These are phyloP conservation scores for Rubroshorea leprosula DNA, from an alignment of 345 rosid species.

Conservation along the genomic window DNA sequence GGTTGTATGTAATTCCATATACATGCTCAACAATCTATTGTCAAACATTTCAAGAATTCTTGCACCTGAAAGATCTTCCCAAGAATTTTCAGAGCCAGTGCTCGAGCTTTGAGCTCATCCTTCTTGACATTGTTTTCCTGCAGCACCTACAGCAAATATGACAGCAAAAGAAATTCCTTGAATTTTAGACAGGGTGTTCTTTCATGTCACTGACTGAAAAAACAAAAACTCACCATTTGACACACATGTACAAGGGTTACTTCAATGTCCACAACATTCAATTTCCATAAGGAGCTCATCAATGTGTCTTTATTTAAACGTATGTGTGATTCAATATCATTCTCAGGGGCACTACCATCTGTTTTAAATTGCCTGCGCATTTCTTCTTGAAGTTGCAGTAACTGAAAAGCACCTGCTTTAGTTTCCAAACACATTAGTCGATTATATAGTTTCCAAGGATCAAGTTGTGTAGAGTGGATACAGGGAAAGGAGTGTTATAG, in stretches of 20 bases:
- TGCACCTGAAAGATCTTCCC: conserved; percentile 84
- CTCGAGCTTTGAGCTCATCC: conserved; percentile 72
- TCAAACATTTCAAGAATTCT: too few species aligned
- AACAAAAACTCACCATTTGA: conserved; percentile 55
- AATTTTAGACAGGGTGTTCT: too few species aligned
- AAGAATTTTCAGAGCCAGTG: conserved; percentile 62
- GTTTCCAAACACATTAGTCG: conserved; percentile 2
- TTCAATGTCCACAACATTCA: conserved; percentile 90
- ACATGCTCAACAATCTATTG: too few species aligned
- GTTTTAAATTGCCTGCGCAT: conserved; percentile 49
- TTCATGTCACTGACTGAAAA: too few species aligned
- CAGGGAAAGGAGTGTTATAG: background rate
- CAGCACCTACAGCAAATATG: conserved; percentile 45
- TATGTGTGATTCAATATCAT: conserved; percentile 69
- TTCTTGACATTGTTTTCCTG: conserved; percentile 54
- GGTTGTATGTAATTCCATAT: too few species aligned
- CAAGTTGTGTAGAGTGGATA: too few species aligned
- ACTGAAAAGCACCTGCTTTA: conserved; percentile 70
- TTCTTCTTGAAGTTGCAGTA: conserved; percentile 91
- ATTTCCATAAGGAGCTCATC: conserved; percentile 78
- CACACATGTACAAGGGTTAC: conserved; percentile 73
- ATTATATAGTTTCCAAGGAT: too few species aligned
- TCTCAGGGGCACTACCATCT: conserved; percentile 49
- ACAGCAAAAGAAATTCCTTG: background rate
- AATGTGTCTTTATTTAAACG: conserved; percentile 65